Conservation (phyloP, 1,284 basidiomycete genomes). For the Sanghuangporus weigelae region DNA sequence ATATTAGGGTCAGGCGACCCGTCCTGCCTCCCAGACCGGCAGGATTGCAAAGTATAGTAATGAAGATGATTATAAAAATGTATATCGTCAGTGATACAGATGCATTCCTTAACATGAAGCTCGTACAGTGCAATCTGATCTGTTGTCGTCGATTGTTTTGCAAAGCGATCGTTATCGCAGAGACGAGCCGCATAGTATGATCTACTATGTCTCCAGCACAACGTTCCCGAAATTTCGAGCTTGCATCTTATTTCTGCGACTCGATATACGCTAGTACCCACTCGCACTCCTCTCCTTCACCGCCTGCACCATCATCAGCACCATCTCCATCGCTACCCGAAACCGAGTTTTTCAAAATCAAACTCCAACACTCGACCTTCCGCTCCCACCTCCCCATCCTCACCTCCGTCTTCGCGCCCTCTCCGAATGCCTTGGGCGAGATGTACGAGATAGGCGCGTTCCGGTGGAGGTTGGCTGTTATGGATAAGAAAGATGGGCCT, state of each 20-base stretch:
- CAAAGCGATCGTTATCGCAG: no score
- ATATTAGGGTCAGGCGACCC: no score
- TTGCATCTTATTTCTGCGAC: background rate
- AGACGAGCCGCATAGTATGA: no score
- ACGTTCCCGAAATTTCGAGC: no score
- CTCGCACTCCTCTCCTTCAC: background rate
- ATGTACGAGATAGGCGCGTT: conserved; percentile 43
- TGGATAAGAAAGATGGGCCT: background rate
- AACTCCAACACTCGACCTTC: conserved; percentile 9
- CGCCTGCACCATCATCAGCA: background rate
- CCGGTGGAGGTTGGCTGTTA: conserved; percentile 30
- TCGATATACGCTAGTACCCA: background rate
- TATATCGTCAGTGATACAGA: no score
- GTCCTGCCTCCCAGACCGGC: no score
- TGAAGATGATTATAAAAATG: no score
- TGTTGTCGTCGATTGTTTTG: no score
- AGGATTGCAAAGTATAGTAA: no score
- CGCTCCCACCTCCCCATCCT: background rate
- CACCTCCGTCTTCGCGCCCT: background rate
- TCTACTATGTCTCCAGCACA: no score
- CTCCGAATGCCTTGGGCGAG: conserved; percentile 23
- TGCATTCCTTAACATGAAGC: no score
- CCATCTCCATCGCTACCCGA: background rate
- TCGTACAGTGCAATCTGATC: no score
- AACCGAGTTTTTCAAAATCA: background rate